Conservation (phyloP, 2,329 filamentous ascomycete species). For the Myotisia sp. region DNA sequence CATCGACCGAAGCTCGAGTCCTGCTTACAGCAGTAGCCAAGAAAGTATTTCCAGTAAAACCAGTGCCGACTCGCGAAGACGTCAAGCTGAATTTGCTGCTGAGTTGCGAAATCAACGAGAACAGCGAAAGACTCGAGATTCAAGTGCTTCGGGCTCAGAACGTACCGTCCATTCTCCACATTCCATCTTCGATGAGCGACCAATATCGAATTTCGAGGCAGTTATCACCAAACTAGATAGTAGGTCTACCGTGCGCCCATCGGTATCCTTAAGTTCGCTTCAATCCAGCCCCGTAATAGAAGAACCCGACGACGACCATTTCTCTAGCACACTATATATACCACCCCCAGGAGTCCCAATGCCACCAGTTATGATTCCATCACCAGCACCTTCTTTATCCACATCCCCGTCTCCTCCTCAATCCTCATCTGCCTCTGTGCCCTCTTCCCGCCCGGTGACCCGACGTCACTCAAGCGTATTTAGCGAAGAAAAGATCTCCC, state of each 20-base stretch:
- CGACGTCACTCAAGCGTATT: too few relatives aligned
- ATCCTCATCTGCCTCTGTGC: constrained; percentile 7
- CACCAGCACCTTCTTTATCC: constrained; percentile 4
- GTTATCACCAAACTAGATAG: constrained; percentile 25
- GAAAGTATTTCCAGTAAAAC: constrained; percentile 6
- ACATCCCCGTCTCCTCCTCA: neutral
- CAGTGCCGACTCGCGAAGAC: constrained; percentile 14
- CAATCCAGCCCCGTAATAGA: too few relatives aligned
- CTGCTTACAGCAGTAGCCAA: constrained; percentile 3
- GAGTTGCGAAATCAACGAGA: constrained; percentile 21
- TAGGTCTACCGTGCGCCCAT: neutral
- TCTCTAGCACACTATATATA: neutral
- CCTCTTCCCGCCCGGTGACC: constrained; percentile 9
- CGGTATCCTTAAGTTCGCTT: too few relatives aligned
- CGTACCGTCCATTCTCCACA: too few relatives aligned
- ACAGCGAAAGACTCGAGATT: too few relatives aligned
- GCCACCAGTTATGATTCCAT: neutral
- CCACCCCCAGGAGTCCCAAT: neutral
- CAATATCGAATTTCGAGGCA: constrained; percentile 26
- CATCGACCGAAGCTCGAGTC: too few relatives aligned
- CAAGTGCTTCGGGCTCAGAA: too few relatives aligned
- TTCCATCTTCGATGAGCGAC: constrained; percentile 25
- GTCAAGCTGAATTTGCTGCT: constrained; percentile 21
- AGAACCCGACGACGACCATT: constrained; percentile 6
- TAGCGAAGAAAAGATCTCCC: constrained; percentile 13